These are phyloP conservation scores for Mycena chlorophos DNA, from an alignment of 768 basidiomycete species.

Conservation along the genomic window DNA sequence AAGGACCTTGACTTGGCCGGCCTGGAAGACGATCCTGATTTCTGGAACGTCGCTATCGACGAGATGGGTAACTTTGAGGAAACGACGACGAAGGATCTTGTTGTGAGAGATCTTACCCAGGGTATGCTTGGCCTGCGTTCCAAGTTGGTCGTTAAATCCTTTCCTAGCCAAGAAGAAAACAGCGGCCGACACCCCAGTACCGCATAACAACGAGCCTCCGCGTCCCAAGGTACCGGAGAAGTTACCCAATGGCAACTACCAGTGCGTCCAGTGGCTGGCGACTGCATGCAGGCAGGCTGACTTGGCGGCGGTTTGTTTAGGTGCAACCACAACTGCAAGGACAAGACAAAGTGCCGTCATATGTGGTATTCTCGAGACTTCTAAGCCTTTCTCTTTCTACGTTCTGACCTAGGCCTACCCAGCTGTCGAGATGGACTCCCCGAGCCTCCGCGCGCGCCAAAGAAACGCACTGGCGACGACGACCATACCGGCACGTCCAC, in stretches of 20 bases:
- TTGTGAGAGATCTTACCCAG: slow-evolving; percentile 39
- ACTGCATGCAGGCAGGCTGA: neutral
- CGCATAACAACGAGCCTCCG: slow-evolving; percentile 1
- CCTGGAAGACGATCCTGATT: slow-evolving; percentile 66
- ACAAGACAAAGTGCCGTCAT: slow-evolving; percentile 75
- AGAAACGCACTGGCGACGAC: slow-evolving; percentile 17
- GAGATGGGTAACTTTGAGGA: slow-evolving; percentile 33
- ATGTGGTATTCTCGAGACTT: slow-evolving; percentile 52
- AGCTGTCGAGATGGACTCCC: slow-evolving; percentile 75
- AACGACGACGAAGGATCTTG: slow-evolving; percentile 24
- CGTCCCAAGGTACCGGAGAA: slow-evolving; percentile 35
- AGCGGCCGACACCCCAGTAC: slow-evolving; percentile 1
- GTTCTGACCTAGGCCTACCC: slow-evolving; percentile 6
- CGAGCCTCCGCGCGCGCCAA: slow-evolving; percentile 44
- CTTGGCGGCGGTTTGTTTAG: slow-evolving; percentile 37
- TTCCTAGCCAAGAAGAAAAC: slow-evolving; percentile 10
- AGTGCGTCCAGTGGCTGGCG: slow-evolving; percentile 38
- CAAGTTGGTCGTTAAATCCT: neutral
- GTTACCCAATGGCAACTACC: slow-evolving; percentile 64
- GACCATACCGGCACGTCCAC: neutral
- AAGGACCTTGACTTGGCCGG: slow-evolving; percentile 69
- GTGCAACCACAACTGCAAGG: slow-evolving; percentile 80
- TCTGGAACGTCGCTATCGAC: slow-evolving; percentile 60
- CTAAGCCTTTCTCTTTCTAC: slow-evolving; percentile 1
- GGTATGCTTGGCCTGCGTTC: slow-evolving; percentile 8